Evolutionary conservation across 2,329 filamentous ascomycete species (phyloP).

Genomic region (Talaromyces albobiverticillius): DNA sequence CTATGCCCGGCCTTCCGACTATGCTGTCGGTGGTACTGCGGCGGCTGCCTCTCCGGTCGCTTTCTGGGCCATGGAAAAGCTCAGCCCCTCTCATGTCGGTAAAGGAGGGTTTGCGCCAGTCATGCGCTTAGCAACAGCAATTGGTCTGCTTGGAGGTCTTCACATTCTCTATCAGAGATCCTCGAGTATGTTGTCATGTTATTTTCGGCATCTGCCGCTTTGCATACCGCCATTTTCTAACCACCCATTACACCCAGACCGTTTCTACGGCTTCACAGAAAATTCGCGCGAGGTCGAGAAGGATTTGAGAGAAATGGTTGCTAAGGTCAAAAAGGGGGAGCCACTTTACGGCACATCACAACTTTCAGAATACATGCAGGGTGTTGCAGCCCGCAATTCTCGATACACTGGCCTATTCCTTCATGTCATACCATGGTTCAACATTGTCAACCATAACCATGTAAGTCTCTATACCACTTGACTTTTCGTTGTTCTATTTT

Average conservation of each 20-base stretch:
- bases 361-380: constrained; percentile 86
- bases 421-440: constrained; percentile 91
- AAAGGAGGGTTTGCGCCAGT: constrained; percentile 77
- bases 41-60: constrained; percentile 70
- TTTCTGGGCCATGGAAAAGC: constrained; percentile 75
- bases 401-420: constrained; percentile 83
- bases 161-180: constrained; percentile 83
- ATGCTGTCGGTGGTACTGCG: constrained; percentile 65
- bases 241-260: constrained; percentile 55
- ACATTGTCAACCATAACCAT: constrained; percentile 92
- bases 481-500: not conserved
- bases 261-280: constrained; percentile 93
- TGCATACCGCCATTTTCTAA: not conserved
- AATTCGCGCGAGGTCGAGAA: constrained; percentile 88
- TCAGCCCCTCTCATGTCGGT: constrained; percentile 80
- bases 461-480: constrained; percentile 32
- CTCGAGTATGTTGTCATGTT: constrained; percentile 60
- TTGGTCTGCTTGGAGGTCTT: constrained; percentile 76
- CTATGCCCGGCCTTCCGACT: constrained; percentile 86
- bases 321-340: constrained; percentile 89
- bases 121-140: constrained; percentile 72
- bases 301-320: constrained; percentile 98
- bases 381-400: constrained; percentile 87
- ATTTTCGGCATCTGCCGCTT: not conserved
- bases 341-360: constrained; percentile 79